Conservation (phyloP, 2,329 filamentous ascomycete genomes). For the Clarireedia homoeocarpa region DNA sequence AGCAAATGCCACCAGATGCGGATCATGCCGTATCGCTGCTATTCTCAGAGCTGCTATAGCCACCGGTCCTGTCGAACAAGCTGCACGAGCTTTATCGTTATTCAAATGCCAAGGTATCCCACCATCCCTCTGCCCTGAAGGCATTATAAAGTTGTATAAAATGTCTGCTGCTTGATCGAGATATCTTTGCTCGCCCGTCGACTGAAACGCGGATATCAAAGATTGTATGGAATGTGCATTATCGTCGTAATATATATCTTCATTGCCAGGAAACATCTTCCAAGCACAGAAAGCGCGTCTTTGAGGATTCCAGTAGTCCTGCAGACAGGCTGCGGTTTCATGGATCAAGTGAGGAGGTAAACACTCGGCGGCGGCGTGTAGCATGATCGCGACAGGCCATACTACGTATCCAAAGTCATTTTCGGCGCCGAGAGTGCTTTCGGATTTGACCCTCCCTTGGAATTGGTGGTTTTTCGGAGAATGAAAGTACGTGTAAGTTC, state of each 20-base stretch:
- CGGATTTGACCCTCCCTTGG: slow-evolving; percentile 11
- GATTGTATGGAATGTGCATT: slow-evolving; percentile 18
- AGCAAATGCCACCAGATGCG: slow-evolving; percentile 9
- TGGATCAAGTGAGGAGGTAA: slow-evolving; percentile 5
- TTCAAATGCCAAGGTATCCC: slow-evolving; percentile 19
- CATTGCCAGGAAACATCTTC: slow-evolving; percentile 21
- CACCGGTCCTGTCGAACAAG: slow-evolving; percentile 16
- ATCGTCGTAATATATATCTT: neutral
- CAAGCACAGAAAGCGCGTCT: slow-evolving; percentile 18
- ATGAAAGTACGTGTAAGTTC: slow-evolving; percentile 12
- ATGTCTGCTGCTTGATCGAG: slow-evolving; percentile 14
- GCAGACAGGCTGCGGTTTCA: slow-evolving; percentile 6
- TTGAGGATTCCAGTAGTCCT: slow-evolving; percentile 17
- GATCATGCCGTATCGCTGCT: slow-evolving; percentile 8
- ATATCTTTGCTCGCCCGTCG: slow-evolving; percentile 9
- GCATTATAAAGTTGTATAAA: slow-evolving; percentile 12
- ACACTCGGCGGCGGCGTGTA: slow-evolving; percentile 14
- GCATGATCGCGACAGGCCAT: slow-evolving; percentile 19
- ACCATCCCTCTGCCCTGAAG: slow-evolving; percentile 12
- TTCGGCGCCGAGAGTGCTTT: slow-evolving; percentile 9
- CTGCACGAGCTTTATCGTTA: slow-evolving; percentile 13
- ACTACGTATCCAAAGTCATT: slow-evolving; percentile 18
- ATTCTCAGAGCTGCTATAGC: slow-evolving; percentile 18
- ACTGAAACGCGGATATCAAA: slow-evolving; percentile 14
- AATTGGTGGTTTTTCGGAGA: slow-evolving; percentile 9